Evolutionary conservation across 2,329 filamentous ascomycete genomes (phyloP), one percentile per base, ranked within the genome.

Genomic region (Ascochyta clinopodiicola): DNA sequence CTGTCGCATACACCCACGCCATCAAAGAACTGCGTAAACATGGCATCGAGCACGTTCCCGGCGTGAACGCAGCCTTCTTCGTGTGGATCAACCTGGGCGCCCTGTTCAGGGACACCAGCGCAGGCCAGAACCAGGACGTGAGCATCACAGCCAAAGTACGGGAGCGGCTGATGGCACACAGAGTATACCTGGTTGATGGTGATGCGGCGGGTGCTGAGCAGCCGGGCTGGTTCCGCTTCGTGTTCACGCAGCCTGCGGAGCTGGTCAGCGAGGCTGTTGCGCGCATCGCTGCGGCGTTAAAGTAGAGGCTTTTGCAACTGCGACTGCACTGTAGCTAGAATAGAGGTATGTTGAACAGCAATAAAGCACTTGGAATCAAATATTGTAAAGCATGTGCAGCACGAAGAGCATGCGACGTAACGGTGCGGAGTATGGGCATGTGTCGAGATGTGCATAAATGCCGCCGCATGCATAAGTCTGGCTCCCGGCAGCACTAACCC

Each of bases 191-290:
- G 24, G 81, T 83, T 39, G 76, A 80, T 0, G 76, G 79, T 0
- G 78, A 81, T 54, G 78, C 79, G 44, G 77, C 82, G 58, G 70
- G 75, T 39, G 75, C 76, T 0, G 77, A 77, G 19, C 68, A 77
- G 47, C 72, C 78, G 0, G 84, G 84, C 0, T 83, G 80, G 78
- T 86, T 85, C 57, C 71, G 84, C 2, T 42, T 86, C 17, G 80
- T 86, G 0, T 86, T 82, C 17, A 25, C 74, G 12, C 51, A 55
- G 29, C 38, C 29, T 6, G 31, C 21, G 9, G 38, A 49, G 32
- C 15, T 55, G 27, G 45, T 49, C 6, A 37, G 25, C 25, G 44
- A 55, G 22, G 51, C 31, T 25, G 21, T 54, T 38, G 12, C 4
- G 19, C 32, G 51, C 8, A 49, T 49, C 21, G 44, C 44, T 31